Evolutionary conservation across 2,329 filamentous ascomycete genomes (phyloP), one percentile per base, ranked within the genome.

Genomic region (Pseudopyrenochaeta lycopersici): DNA sequence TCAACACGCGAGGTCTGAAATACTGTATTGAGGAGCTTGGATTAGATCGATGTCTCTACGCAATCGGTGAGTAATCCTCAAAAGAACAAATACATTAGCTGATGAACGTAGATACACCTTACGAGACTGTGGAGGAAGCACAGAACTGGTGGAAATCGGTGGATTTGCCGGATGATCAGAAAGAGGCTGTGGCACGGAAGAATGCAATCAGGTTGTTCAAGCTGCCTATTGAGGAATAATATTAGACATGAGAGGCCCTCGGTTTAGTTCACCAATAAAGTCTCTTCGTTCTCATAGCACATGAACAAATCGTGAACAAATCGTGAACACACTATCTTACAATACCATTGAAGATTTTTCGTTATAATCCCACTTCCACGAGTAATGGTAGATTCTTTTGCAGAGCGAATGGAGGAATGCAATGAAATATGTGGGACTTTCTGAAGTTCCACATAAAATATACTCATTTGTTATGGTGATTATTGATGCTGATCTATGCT

Each of bases 21-120:
- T 78, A 71, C 39, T 79, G 77, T 39, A 73, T 80, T 31, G 63
- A 75, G 12, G 72, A 77, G 51, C 64, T 80, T 12, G 76, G 77
- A 0, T 53, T 70, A 1, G 72, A 77, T 3, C 58, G 77, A 15
- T 80, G 78, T 47, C 53, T 80, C 30, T 80, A 67, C 49, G 73
- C 77, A 0, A 79, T 80, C 30, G 66, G 66, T 69, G 40, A 41
- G 60, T 53, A 27, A 10, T 18, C 11, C 14, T 14, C 17, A 23
- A 10, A 14, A 17, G 12, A 11, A 27, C 1, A 2, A 11, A 14
- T n/a, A 20, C 21, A 9, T 32, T 18, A 18, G 18, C 45, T 50
- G 23, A 55, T 17, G 3, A 4, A 23, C 23, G 7, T 23, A 46
- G 77, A 78, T 74, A 66, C 56, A 56, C 70, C 35, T 14, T 58